These are phyloP conservation scores for Iberis amara DNA, from an alignment of 441 rosid species.

Conservation along the genomic window DNA sequence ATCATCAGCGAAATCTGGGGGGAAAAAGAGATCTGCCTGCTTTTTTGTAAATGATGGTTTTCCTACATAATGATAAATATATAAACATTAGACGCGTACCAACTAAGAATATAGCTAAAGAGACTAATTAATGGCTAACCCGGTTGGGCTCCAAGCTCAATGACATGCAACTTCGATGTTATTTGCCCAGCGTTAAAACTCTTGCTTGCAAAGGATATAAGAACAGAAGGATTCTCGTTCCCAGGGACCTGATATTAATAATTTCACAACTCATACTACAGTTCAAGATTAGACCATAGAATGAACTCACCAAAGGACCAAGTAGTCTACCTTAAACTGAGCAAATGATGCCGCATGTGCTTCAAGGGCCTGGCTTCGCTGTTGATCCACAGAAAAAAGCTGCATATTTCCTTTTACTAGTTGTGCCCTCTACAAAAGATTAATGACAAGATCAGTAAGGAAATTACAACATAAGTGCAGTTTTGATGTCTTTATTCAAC, in stretches of 20 bases:
- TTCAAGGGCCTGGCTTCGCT: slow-evolving; percentile 99
- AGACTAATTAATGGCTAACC: slow-evolving; percentile 35
- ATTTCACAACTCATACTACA: slow-evolving; percentile 4
- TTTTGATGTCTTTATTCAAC: not conserved
- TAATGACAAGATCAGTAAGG: slow-evolving; percentile 13
- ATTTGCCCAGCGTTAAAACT: slow-evolving; percentile 78
- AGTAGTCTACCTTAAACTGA: slow-evolving; percentile 59
- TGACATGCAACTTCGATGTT: slow-evolving; percentile 80
- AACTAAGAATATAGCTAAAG: slow-evolving; percentile 5
- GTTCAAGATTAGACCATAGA: not conserved
- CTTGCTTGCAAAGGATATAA: slow-evolving; percentile 81
- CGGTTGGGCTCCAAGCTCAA: slow-evolving; percentile 96
- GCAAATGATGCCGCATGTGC: slow-evolving; percentile 99
- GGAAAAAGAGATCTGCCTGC: slow-evolving; percentile 93
- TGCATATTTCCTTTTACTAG: slow-evolving; percentile 98
- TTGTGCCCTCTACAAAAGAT: slow-evolving; percentile 69
- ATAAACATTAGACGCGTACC: not conserved
- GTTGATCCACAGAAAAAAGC: slow-evolving; percentile 96
- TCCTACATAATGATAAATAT: slow-evolving; percentile 41
- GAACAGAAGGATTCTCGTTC: slow-evolving; percentile 80
- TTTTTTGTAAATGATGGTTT: slow-evolving; percentile 87
- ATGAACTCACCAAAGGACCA: slow-evolving; percentile 6
- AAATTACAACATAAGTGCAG: slow-evolving; percentile 2
- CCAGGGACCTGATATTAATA: slow-evolving; percentile 60
- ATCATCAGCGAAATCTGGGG: slow-evolving; percentile 97